Conservation (phyloP, 106 monocot genomes). For the Allium cepa region DNA sequence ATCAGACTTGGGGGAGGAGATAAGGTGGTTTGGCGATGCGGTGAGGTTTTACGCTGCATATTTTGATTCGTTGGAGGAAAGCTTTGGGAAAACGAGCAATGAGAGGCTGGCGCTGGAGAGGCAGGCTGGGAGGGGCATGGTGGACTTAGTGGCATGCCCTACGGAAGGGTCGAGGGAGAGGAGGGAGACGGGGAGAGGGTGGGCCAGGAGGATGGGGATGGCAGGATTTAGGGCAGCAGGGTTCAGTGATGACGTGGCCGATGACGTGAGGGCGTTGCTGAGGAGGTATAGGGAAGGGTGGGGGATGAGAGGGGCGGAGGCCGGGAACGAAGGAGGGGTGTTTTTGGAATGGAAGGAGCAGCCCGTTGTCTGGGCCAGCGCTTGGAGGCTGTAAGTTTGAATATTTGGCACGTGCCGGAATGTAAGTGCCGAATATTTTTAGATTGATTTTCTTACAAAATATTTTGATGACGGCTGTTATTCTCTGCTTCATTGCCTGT, state of each 20-base stretch:
- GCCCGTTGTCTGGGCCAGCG: slow-evolving; percentile 71
- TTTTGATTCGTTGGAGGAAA: slow-evolving; percentile 67
- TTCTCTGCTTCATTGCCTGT: slow-evolving; percentile 4
- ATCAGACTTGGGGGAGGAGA: slow-evolving; percentile 5
- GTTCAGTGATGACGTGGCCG: slow-evolving; percentile 69
- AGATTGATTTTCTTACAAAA: slow-evolving; percentile 8
- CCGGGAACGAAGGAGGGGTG: slow-evolving; percentile 29
- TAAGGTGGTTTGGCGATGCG: slow-evolving; percentile 41
- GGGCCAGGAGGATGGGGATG: slow-evolving; percentile 40
- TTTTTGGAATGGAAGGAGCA: slow-evolving; percentile 70
- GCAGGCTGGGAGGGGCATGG: slow-evolving; percentile 46
- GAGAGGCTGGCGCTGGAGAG: slow-evolving; percentile 70
- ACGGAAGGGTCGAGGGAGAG: slow-evolving; percentile 45
- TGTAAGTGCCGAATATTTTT: slow-evolving; percentile 1
- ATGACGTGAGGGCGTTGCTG: slow-evolving; percentile 63
- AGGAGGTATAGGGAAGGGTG: slow-evolving; percentile 68
- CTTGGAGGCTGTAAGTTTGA: slow-evolving; percentile 45
- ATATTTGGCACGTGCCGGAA: slow-evolving; percentile 23
- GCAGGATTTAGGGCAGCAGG: slow-evolving; percentile 43
- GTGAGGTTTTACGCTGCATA: slow-evolving; percentile 54
- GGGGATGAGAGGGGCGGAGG: slow-evolving; percentile 30
- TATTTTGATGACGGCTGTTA: slow-evolving; percentile 10
- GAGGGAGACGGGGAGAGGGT: slow-evolving; percentile 49
- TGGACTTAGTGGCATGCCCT: slow-evolving; percentile 69
- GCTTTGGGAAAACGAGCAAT: slow-evolving; percentile 74